Evolutionary conservation across 73 alveolate species (phyloP), one percentile per base, ranked within the genome.

Genomic region (Tetrahymena malaccensis): DNA sequence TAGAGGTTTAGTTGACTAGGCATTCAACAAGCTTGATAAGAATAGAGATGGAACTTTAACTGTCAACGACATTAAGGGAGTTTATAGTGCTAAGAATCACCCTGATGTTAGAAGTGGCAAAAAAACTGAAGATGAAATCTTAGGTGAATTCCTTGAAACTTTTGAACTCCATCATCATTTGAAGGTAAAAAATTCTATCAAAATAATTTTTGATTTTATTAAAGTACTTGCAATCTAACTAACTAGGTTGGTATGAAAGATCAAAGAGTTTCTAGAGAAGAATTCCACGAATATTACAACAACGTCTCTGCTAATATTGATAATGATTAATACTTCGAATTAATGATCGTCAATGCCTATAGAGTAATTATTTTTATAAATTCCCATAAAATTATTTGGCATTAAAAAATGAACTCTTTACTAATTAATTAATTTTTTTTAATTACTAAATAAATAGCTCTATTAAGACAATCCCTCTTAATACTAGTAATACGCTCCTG

Each of bases 61-160:
- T 55, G 55, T 94, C 31, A 43, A 93, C 35, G 95, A 95, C 55
- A 85, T 97, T 57, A 97, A 97, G 93, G 44, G 84, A 25, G 89
- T 43, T 43, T 97, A 96, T 96, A 93, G 94, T 89, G 98, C 97
- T 34, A 97, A 96, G 94, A 96, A 97, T 94, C 96, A 97, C 94
- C 95, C 93, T 50, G 98, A 97, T 85, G 98, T 97, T 16, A 96
- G 93, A 97, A 93, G 94, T 31, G 96, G 97, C 57, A 93, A 94
- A 55, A 96, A 94, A 96, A 97, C 97, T 85, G 98, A 97, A 85
- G 97, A 96, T 95, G 98, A 97, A 58, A 93, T 96, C 19, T 94
- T 96, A 27, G 96, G 94, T 43, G 98, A 97, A 37, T 97, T 97
- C 94, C 93, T 94, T 21, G 98, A 97, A 57, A 94, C 98, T 8